Conservation (phyloP, 1,284 basidiomycete genomes). For the Exsudoporus floridanus region DNA sequence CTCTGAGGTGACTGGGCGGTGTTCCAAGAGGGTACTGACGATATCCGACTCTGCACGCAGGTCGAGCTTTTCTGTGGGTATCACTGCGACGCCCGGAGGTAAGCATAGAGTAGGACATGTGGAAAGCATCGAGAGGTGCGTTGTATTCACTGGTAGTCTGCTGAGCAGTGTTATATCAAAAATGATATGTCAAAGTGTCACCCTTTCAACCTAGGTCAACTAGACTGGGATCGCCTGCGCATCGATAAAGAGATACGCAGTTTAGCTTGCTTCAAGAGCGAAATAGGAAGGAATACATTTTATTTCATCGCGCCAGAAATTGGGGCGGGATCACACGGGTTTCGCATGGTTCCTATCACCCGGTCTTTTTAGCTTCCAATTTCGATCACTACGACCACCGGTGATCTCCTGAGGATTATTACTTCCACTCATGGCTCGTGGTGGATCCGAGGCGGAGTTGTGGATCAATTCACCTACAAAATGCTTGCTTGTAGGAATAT, state of each 20-base stretch:
- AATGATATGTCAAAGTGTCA: background rate
- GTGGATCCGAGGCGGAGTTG: too few species aligned
- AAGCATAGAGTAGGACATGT: too few species aligned
- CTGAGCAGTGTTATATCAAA: too few species aligned
- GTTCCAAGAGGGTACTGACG: background rate
- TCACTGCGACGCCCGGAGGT: background rate
- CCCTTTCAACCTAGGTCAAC: background rate
- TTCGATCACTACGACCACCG: too few species aligned
- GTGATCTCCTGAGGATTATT: too few species aligned
- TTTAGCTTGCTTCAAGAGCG: background rate
- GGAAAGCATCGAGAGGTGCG: too few species aligned
- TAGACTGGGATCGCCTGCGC: background rate
- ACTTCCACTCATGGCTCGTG: too few species aligned
- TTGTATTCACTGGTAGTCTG: too few species aligned
- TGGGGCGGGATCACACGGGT: background rate
- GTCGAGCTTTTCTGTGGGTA: constrained; percentile 3
- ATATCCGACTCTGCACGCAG: constrained; percentile 2
- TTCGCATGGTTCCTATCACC: background rate
- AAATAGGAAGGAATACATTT: background rate
- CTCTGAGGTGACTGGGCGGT: constrained; percentile 5
- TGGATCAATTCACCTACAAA: too few species aligned
- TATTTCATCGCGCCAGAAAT: background rate
- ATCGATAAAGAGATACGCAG: background rate
- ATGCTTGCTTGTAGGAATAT: background rate
- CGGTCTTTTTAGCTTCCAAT: too few species aligned